phyloP scores from a whole-genome alignment of 805 yeast species.

The Metschnikowia continentalis region DNA sequence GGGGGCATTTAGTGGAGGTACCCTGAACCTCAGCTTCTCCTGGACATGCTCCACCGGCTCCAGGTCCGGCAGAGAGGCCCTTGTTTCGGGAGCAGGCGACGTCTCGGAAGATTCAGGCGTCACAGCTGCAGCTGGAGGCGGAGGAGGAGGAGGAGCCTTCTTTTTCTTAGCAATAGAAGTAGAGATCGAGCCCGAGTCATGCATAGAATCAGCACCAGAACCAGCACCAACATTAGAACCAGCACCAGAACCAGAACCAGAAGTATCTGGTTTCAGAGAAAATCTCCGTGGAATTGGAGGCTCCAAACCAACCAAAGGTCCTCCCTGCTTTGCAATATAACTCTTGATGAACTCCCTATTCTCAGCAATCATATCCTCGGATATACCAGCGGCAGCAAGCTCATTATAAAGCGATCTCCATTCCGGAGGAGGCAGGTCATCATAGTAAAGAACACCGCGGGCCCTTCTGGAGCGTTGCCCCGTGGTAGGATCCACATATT shows the following conservation, averaged over 20 bases:
- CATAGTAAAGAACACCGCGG: conserved; percentile 65
- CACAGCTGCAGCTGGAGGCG: background rate
- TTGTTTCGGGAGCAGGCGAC: conserved; percentile 7
- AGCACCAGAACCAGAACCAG: too few relatives aligned
- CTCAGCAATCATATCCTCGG: conserved; percentile 86
- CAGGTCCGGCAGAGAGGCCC: background rate
- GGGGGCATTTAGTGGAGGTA: conserved; percentile 11
- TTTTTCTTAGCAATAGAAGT: background rate
- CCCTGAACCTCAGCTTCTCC: conserved; percentile 6
- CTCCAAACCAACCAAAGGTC: conserved; percentile 76
- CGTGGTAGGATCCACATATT: conserved; percentile 41
- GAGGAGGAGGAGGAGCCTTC: conserved; percentile 1
- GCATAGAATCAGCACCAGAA: background rate
- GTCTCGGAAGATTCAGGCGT: background rate
- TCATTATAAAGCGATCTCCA: conserved; percentile 75
- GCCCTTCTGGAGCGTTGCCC: conserved; percentile 55
- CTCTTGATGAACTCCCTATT: conserved; percentile 78
- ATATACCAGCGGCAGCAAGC: conserved; percentile 71
- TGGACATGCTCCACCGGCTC: background rate
- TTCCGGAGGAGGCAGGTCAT: conserved; percentile 76
- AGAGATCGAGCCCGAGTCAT: background rate
- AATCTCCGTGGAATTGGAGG: conserved; percentile 70
- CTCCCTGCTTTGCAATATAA: conserved; percentile 69
- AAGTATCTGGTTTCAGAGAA: background rate
- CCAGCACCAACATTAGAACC: background rate